Evolutionary conservation across 805 yeast species (phyloP).

Genomic region (Hanseniaspora mollemarum): DNA sequence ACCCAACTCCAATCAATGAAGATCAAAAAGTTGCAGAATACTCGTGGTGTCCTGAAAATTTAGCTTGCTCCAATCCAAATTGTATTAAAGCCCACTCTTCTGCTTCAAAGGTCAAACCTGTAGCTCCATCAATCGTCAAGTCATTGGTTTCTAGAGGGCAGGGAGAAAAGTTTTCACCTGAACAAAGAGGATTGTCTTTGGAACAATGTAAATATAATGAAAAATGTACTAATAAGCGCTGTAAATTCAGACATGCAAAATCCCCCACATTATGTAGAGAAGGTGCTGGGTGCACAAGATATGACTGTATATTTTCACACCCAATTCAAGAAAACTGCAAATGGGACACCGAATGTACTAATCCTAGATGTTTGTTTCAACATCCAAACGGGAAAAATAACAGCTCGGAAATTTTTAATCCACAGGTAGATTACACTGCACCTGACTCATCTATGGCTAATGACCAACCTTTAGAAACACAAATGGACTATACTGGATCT

Average conservation of each 20-base stretch:
- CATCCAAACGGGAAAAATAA: constrained; percentile 70
- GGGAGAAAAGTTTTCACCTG: neutral
- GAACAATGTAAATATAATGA: constrained; percentile 76
- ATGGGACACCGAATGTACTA: constrained; percentile 65
- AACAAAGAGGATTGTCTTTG: constrained; percentile 40
- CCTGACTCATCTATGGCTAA: neutral
- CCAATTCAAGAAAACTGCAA: constrained; percentile 72
- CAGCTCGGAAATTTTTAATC: constrained; percentile 18
- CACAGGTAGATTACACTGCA: constrained; percentile 5
- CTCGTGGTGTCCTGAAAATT: constrained; percentile 69
- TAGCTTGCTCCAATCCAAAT: constrained; percentile 45
- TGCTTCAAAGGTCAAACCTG: constrained; percentile 39
- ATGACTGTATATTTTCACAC: constrained; percentile 74
- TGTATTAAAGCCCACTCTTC: constrained; percentile 81
- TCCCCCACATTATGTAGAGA: constrained; percentile 66
- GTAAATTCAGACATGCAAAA: constrained; percentile 78
- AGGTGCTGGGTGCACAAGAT: constrained; percentile 64
- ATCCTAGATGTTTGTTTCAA: constrained; percentile 55
- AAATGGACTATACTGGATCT: neutral
- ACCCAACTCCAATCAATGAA: constrained; percentile 77
- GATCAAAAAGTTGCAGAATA: constrained; percentile 55
- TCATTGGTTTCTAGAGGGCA: constrained; percentile 17
- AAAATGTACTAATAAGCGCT: constrained; percentile 62
- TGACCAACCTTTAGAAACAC: neutral
- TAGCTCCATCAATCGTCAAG: constrained; percentile 23